Percentiles rank a stretch among this genome's conserved stretches.
Conservation (phyloP, 345 rosid genomes). For the Rhizophora mangle region DNA sequence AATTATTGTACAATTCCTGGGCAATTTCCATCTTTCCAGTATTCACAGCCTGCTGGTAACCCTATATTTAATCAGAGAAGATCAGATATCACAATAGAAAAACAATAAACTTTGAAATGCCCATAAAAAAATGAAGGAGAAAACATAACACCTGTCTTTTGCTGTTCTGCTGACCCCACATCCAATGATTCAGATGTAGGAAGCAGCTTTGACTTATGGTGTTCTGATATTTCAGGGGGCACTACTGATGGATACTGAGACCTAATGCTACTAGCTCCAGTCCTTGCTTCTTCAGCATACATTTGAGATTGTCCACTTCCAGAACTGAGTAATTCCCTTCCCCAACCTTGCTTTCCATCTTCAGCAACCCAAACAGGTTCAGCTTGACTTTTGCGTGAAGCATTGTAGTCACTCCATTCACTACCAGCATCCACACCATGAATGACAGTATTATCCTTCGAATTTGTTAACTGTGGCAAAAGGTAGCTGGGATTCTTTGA, state of each 20-base stretch:
- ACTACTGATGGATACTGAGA: background rate
- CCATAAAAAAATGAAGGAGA: background rate
- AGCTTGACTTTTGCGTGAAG: conserved; percentile 10
- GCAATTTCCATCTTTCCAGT: conserved; percentile 5
- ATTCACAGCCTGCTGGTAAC: background rate
- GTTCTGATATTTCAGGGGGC: conserved; percentile 9
- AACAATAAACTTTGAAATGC: background rate
- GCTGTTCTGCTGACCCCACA: conserved; percentile 1
- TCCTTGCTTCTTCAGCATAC: conserved; percentile 9
- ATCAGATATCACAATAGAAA: background rate
- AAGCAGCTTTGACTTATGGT: conserved; percentile 2
- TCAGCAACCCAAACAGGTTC: conserved; percentile 5
- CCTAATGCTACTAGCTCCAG: conserved; percentile 5
- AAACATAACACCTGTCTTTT: conserved; percentile 18
- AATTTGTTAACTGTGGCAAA: conserved; percentile 13
- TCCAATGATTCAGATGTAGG: conserved; percentile 11
- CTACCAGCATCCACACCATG: background rate
- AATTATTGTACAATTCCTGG: conserved; percentile 1
- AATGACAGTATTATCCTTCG: conserved; percentile 7
- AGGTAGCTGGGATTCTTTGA: conserved; percentile 23
- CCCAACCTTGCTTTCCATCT: conserved; percentile 10
- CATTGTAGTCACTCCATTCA: conserved; percentile 12
- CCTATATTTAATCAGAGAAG: conserved; percentile 3
- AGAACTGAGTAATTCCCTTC: conserved; percentile 4
- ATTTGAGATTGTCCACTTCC: conserved; percentile 6